Evolutionary conservation across 169 alveolate genomes (phyloP).

Genomic region (Plasmodium adleri): DNA sequence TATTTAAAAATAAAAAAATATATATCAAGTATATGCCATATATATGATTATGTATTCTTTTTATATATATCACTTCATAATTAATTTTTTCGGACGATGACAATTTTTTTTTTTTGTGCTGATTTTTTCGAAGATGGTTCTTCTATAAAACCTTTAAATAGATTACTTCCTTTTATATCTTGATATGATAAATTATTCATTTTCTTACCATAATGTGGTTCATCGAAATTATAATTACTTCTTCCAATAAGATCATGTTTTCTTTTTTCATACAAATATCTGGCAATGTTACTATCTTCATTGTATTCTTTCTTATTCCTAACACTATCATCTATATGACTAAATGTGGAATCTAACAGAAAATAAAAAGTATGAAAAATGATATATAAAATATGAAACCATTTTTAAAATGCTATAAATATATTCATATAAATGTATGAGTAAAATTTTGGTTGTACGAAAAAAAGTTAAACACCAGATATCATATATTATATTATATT

Average conservation of each 20-base stretch:
- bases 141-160: conserved; percentile 50
- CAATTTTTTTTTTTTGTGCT: conserved; percentile 27
- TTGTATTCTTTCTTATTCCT: conserved; percentile 2
- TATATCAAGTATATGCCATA: too few relatives aligned
- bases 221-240: conserved; percentile 23
- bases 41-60: neutral
- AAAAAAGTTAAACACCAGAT: too few relatives aligned
- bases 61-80: neutral
- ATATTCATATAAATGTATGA: too few relatives aligned
- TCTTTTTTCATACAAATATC: conserved; percentile 45
- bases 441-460: too few relatives aligned
- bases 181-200: conserved; percentile 32
- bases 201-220: conserved; percentile 59
- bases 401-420: neutral
- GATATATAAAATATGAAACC: neutral
- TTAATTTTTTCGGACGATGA: conserved; percentile 3
- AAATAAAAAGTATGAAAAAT: neutral
- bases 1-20: too few relatives aligned
- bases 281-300: conserved; percentile 30
- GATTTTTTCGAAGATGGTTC: conserved; percentile 18
- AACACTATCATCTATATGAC: neutral
- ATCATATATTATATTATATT: too few relatives aligned
- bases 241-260: neutral
- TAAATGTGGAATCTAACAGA: conserved; percentile 13
- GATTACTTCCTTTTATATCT: conserved; percentile 42